Percentiles rank a stretch among this genome's conserved stretches.
These are phyloP conservation scores for Collybiopsis luxurians DNA, from an alignment of 768 basidiomycete genomes.

Conservation along the genomic window DNA sequence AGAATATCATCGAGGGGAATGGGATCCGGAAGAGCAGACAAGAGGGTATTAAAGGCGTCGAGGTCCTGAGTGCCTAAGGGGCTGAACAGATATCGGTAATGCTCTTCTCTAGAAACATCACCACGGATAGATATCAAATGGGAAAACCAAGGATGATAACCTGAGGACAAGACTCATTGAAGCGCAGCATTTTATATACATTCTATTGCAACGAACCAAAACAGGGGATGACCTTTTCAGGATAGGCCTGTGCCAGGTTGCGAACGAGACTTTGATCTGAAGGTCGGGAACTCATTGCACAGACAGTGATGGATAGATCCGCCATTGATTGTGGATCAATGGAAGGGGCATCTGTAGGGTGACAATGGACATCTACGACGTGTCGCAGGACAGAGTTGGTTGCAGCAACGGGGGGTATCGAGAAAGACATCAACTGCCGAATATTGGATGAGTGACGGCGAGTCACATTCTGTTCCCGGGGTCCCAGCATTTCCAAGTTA, in stretches of 20 bases:
- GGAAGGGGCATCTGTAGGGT: slow-evolving; percentile 75
- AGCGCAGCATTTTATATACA: neutral
- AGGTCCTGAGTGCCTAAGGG: slow-evolving; percentile 23
- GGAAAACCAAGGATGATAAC: slow-evolving; percentile 94
- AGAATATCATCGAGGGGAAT: slow-evolving; percentile 58
- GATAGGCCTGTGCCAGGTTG: slow-evolving; percentile 55
- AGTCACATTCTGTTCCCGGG: too few species aligned
- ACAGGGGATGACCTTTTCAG: slow-evolving; percentile 76
- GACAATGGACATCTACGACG: slow-evolving; percentile 87
- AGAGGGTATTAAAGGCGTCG: slow-evolving; percentile 51
- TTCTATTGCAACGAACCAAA: slow-evolving; percentile 55
- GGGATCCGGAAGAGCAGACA: slow-evolving; percentile 73
- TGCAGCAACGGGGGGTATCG: too few species aligned
- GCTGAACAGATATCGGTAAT: slow-evolving; percentile 73
- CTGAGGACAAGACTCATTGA: slow-evolving; percentile 31
- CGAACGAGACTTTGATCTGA: slow-evolving; percentile 73
- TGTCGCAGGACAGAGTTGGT: slow-evolving; percentile 70
- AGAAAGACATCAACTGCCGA: too few species aligned
- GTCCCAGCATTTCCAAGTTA: too few species aligned
- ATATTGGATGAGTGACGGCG: too few species aligned
- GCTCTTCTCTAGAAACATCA: slow-evolving; percentile 54
- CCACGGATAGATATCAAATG: slow-evolving; percentile 62
- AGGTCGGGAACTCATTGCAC: slow-evolving; percentile 74
- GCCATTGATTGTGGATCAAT: slow-evolving; percentile 49
- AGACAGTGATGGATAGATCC: slow-evolving; percentile 61